Base-by-base conservation (phyloP, 208 protist species). In the Acanthamoeba castellanii region DNA sequence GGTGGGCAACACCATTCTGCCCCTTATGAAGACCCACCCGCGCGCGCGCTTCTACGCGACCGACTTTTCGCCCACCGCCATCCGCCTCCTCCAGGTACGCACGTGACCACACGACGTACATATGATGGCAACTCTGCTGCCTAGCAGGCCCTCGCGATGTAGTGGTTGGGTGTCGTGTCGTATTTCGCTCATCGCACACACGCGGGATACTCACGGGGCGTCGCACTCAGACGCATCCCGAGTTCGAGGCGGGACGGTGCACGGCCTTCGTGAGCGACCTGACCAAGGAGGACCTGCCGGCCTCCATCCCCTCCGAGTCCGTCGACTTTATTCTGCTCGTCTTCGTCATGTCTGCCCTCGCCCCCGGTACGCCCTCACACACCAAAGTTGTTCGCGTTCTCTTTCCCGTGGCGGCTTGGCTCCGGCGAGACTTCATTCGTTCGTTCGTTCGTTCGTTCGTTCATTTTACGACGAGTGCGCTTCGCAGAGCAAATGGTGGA, bases 241-340 rank as follows among this genome's bases (percentile, higher is more conserved):
- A 82, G 34, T 82, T 82, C 37, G 74, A 89, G 16, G 90, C 72
- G 18, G 90, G 89, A 90, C 74, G 59, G 34, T 34, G 70, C 50
- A 70, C 20, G 59, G 37, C 90, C 18, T 78, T 96, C 57, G 93
- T 84, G 32, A 72, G 30, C 34, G 81, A 95, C 32, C 55, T 95
- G 27, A 70, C 70, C 59, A 59, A 95, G 88, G 72, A 55, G 30
- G 72, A 92, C 25, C 27, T 61, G 18, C 34, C 78, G 20, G 37
- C 42, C 6, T 84, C 32, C 34, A 82, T 82, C 18, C 72, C n/a
- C n/a, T 50, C 55, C 45, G 34, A 37, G 61, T 89, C 82, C 45
- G 50, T 89, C 27, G 82, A 89, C 50, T 32, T 89, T 27, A 66
- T 66, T 16, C 34, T 89, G 45, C 45, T 89, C 25, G 55, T 89